Percentiles rank a stretch among this genome's conserved stretches.
phyloP scores from a whole-genome alignment of 768 basidiomycete genomes.

The Termitomyces eurrhizus region DNA sequence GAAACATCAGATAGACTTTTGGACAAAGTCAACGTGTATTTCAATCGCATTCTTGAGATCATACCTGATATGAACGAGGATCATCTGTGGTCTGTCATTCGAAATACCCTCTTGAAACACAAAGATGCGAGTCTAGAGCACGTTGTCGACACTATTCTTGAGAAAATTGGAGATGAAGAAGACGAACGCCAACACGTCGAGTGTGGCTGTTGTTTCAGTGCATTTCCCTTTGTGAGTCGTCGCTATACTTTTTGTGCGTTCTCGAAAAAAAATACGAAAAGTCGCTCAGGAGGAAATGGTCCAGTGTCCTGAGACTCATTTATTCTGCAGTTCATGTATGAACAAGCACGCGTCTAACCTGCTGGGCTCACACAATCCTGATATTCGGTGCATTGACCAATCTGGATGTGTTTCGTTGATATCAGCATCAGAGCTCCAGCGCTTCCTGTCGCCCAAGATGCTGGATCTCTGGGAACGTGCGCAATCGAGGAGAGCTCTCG shows the following conservation, averaged over 20 bases:
- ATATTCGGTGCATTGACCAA: slow-evolving; percentile 77
- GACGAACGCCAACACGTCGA: slow-evolving; percentile 52
- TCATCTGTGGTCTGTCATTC: slow-evolving; percentile 47
- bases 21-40: slow-evolving; percentile 15
- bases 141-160: slow-evolving; percentile 59
- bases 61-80: slow-evolving; percentile 63
- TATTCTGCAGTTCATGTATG: slow-evolving; percentile 79
- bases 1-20: background rate
- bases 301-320: slow-evolving; percentile 86
- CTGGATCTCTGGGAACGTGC: slow-evolving; percentile 69
- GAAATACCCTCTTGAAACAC: slow-evolving; percentile 32
- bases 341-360: slow-evolving; percentile 61
- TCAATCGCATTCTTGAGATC: slow-evolving; percentile 60
- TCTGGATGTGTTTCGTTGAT: slow-evolving; percentile 69
- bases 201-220: slow-evolving; percentile 84
- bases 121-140: slow-evolving; percentile 43
- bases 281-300: slow-evolving; percentile 70
- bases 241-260: background rate
- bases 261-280: background rate
- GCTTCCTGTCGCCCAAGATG: slow-evolving; percentile 64
- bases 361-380: slow-evolving; percentile 58
- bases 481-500: slow-evolving; percentile 73
- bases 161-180: slow-evolving; percentile 37
- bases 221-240: slow-evolving; percentile 62
- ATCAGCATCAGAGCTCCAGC: slow-evolving; percentile 60